Conservation (phyloP, 768 basidiomycete species). For the Macrocybe gigantea region DNA sequence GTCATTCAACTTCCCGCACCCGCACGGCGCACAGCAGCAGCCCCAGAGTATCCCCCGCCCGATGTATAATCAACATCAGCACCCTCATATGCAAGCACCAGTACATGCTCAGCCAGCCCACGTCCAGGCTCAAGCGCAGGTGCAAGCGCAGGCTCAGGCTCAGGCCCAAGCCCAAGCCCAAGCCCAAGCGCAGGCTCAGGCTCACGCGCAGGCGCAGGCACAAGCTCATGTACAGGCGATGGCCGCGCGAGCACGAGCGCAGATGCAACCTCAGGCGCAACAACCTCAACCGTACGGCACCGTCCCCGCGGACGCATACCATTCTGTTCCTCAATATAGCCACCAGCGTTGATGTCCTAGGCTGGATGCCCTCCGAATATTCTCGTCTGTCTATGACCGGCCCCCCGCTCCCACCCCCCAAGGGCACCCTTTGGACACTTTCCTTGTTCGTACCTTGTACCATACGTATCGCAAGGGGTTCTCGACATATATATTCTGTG, state of each 20-base stretch:
- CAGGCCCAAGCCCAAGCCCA: slow-evolving; percentile 37
- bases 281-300: slow-evolving; percentile 14
- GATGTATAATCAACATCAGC: slow-evolving; percentile 22
- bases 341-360: slow-evolving; percentile 9
- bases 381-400: too few relatives aligned
- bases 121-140: slow-evolving; percentile 17
- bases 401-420: too few relatives aligned
- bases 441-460: too few relatives aligned
- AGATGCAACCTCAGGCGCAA: too few relatives aligned
- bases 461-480: too few relatives aligned
- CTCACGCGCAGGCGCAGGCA: slow-evolving; percentile 11
- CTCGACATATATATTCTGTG: too few relatives aligned
- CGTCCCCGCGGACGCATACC: slow-evolving; percentile 2
- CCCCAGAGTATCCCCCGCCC: slow-evolving; percentile 13
- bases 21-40: slow-evolving; percentile 44
- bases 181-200: slow-evolving; percentile 32
- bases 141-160: slow-evolving; percentile 19
- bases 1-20: slow-evolving; percentile 62
- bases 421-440: too few relatives aligned
- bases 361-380: slow-evolving; percentile 7
- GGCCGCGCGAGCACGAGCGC: too few relatives aligned
- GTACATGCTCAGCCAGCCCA: slow-evolving; percentile 26
- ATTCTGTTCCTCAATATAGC: background rate
- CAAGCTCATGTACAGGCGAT: slow-evolving; percentile 7
- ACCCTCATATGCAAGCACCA: slow-evolving; percentile 22